A percentile compares a stretch with the other conserved stretches of the same genome.
Conservation (phyloP, 106 monocot species). For the Acorus gramineus region DNA sequence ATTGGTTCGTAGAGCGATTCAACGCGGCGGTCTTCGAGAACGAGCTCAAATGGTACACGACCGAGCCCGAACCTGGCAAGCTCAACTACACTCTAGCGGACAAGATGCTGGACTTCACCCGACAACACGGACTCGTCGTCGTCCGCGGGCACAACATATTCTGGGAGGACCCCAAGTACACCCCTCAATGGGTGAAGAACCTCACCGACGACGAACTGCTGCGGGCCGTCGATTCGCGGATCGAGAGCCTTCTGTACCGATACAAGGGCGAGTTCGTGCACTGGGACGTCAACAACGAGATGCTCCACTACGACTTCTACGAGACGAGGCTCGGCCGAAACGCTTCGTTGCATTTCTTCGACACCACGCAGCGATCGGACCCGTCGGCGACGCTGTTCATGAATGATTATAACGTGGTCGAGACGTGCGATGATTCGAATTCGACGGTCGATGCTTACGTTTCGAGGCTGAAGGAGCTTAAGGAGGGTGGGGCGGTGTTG, state of each 20-base stretch:
- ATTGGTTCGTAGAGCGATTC: conserved; percentile 76
- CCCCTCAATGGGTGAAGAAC: conserved; percentile 71
- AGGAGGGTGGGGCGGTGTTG: conserved; percentile 36
- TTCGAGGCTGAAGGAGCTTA: conserved; percentile 38
- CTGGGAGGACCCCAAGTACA: conserved; percentile 89
- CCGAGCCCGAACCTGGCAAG: conserved; percentile 56
- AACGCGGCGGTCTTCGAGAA: conserved; percentile 96
- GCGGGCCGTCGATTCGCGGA: conserved; percentile 52
- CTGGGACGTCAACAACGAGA: conserved; percentile 98
- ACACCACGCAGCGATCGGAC: conserved; percentile 48
- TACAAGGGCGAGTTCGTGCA: conserved; percentile 92
- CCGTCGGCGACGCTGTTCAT: conserved; percentile 85
- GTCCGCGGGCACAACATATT: conserved; percentile 94
- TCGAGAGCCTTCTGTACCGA: conserved; percentile 52
- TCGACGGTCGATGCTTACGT: conserved; percentile 75
- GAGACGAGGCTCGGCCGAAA: conserved; percentile 62
- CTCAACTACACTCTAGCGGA: conserved; percentile 76
- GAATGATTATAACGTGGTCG: conserved; percentile 92
- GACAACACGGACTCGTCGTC: conserved; percentile 38
- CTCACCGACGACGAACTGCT: conserved; percentile 48
- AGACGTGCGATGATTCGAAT: conserved; percentile 68
- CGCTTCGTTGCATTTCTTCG: conserved; percentile 57
- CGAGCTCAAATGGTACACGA: conserved; percentile 95
- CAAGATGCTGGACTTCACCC: conserved; percentile 57
- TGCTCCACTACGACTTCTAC: conserved; percentile 94